Conservation (phyloP, 345 rosid genomes). For the Corchorus olitorius region DNA sequence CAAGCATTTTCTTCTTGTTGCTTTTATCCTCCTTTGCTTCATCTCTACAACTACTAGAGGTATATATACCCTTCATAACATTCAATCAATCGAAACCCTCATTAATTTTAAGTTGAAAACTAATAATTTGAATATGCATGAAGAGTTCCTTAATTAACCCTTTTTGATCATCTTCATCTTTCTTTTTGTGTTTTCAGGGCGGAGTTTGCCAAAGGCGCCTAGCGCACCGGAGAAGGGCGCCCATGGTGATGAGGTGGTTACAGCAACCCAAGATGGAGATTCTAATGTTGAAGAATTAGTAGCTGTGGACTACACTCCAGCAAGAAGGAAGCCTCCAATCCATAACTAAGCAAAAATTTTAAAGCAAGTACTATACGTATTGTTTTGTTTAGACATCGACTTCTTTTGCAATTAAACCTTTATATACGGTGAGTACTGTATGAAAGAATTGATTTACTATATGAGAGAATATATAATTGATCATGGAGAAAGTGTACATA, state of each 20-base stretch:
- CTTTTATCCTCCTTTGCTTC: slow-evolving; percentile 19
- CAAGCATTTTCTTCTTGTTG: slow-evolving; percentile 15
- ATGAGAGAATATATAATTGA: background rate
- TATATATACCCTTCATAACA: background rate
- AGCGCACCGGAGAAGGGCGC: slow-evolving; percentile 9
- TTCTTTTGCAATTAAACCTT: background rate
- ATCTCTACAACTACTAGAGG: slow-evolving; percentile 4
- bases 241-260: background rate
- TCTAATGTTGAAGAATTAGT: slow-evolving; percentile 35
- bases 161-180: too few species aligned
- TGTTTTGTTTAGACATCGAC: background rate
- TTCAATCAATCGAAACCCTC: background rate
- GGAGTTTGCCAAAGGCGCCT: background rate
- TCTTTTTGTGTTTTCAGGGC: background rate
- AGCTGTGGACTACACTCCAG: slow-evolving; percentile 58
- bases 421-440: background rate
- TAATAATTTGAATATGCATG: background rate
- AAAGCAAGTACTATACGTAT: background rate
- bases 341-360: slow-evolving; percentile 39
- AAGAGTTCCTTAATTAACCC: background rate
- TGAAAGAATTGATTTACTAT: background rate
- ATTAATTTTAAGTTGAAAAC: background rate
- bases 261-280: slow-evolving; percentile 12
- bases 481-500: background rate
- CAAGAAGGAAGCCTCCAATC: slow-evolving; percentile 61